Evolutionary conservation across 768 basidiomycete genomes (phyloP).

Genomic region (Pisolithus albus): DNA sequence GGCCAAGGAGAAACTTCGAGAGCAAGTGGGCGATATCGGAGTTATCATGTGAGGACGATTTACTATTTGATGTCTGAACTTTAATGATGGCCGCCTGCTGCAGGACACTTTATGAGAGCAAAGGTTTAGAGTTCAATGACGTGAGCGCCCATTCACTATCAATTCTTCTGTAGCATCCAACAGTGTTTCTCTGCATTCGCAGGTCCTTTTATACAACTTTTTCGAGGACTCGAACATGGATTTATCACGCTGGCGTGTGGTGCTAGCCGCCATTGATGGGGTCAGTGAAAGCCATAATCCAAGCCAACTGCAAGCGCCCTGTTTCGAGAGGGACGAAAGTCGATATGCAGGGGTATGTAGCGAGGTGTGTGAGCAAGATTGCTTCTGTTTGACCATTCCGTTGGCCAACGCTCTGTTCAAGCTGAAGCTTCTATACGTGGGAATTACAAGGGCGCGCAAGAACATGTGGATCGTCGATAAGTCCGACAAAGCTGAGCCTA

Average conservation of each 20-base stretch:
- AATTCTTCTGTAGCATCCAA: neutral
- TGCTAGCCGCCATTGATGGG: conserved; percentile 28
- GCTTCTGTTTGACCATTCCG: neutral
- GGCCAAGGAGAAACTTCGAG: neutral
- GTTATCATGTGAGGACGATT: neutral
- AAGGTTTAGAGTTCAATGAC: conserved; percentile 7
- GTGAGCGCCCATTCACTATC: neutral
- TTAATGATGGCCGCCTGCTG: neutral
- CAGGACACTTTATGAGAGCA: conserved; percentile 10
- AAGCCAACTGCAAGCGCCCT: conserved; percentile 33
- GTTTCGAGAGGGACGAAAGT: conserved; percentile 36
- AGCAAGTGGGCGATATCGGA: neutral
- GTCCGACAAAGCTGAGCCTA: conserved; percentile 48
- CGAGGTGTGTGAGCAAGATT: conserved; percentile 36
- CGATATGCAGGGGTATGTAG: conserved; percentile 53
- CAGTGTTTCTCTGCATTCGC: neutral
- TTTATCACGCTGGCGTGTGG: conserved; percentile 51
- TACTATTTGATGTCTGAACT: neutral
- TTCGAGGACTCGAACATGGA: conserved; percentile 57
- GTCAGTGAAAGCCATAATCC: neutral
- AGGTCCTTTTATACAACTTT: conserved; percentile 74
- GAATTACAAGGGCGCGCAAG: conserved; percentile 60
- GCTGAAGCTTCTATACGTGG: conserved; percentile 67
- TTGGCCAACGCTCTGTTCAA: conserved; percentile 15
- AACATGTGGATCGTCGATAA: conserved; percentile 66